Evolutionary conservation across 2,329 filamentous ascomycete genomes (phyloP).

Genomic region (Aspergillus texensis): DNA sequence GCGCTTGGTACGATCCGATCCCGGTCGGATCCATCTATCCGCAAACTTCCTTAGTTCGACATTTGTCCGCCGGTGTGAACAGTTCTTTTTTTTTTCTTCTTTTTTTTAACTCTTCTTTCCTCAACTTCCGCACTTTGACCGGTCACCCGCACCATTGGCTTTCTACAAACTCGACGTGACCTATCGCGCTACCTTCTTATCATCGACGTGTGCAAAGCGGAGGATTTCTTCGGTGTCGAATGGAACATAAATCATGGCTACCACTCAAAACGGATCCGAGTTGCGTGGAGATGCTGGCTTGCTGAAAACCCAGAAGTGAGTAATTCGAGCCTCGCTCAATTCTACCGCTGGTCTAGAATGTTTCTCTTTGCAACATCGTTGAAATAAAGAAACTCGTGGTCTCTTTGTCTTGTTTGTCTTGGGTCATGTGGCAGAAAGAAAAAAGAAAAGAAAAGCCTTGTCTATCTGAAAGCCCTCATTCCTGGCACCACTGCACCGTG

Average conservation of each 20-base stretch:
- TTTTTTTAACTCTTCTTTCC: conserved; percentile 10
- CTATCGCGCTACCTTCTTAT: conserved; percentile 8
- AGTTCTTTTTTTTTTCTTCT: conserved; percentile 23
- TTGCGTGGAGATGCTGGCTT: conserved; percentile 58
- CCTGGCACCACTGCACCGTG: neutral
- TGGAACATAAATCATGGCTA: conserved; percentile 47
- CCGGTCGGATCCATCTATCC: conserved; percentile 31
- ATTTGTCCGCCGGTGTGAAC: conserved; percentile 26
- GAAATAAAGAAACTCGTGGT: conserved; percentile 4
- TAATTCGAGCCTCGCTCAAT: conserved; percentile 24
- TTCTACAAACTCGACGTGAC: conserved; percentile 10
- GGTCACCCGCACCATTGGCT: conserved; percentile 11
- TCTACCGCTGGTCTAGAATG: neutral
- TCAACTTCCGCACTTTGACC: conserved; percentile 17
- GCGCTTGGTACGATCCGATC: conserved; percentile 20
- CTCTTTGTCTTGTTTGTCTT: conserved; percentile 3
- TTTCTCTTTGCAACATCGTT: neutral
- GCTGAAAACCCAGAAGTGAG: conserved; percentile 62
- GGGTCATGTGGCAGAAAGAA: neutral
- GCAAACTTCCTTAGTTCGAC: conserved; percentile 43
- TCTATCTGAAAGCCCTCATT: neutral
- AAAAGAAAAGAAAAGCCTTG: neutral
- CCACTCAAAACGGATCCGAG: conserved; percentile 51
- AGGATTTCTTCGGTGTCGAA: conserved; percentile 29
- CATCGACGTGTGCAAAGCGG: conserved; percentile 13